phyloP scores from a whole-genome alignment of 106 monocot genomes.

The Vanilla planifolia region DNA sequence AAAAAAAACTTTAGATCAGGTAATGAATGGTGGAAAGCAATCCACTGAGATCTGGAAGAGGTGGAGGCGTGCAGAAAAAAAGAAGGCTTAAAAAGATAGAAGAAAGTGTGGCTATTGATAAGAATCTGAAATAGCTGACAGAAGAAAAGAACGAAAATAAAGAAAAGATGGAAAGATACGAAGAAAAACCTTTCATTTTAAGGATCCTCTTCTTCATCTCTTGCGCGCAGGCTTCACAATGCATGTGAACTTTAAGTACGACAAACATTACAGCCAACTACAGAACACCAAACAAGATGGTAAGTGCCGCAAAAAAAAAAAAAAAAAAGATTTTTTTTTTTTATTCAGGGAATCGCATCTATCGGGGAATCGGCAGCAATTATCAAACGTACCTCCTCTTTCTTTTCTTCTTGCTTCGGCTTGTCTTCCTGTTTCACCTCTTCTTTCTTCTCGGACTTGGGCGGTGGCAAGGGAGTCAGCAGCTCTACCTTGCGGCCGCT shows the following conservation, averaged over 20 bases:
- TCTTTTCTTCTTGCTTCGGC: slow-evolving; percentile 57
- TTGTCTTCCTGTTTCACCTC: slow-evolving; percentile 51
- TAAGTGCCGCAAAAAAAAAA: background rate
- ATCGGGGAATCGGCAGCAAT: background rate
- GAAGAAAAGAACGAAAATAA: background rate
- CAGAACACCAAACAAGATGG: background rate
- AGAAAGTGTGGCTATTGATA: background rate
- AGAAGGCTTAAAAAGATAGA: background rate
- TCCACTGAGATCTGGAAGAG: no score
- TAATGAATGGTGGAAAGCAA: no score
- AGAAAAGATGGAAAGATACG: background rate
- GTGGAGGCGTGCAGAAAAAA: background rate
- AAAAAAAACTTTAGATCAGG: no score
- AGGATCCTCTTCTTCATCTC: slow-evolving; percentile 88
- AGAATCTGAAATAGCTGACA: background rate
- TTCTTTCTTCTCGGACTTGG: slow-evolving; percentile 22
- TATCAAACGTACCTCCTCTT: slow-evolving; percentile 45
- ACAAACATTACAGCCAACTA: slow-evolving; percentile 57
- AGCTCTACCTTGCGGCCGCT: slow-evolving; percentile 80
- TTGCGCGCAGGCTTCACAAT: slow-evolving; percentile 90
- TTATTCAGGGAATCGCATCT: background rate
- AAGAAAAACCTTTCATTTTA: slow-evolving; percentile 70
- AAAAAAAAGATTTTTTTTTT: no score
- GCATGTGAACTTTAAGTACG: slow-evolving; percentile 87
- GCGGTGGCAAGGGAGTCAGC: slow-evolving; percentile 41